Evolutionary conservation across 805 yeast species (phyloP).

Genomic region (Wickerhamomyces rabaulensis): DNA sequence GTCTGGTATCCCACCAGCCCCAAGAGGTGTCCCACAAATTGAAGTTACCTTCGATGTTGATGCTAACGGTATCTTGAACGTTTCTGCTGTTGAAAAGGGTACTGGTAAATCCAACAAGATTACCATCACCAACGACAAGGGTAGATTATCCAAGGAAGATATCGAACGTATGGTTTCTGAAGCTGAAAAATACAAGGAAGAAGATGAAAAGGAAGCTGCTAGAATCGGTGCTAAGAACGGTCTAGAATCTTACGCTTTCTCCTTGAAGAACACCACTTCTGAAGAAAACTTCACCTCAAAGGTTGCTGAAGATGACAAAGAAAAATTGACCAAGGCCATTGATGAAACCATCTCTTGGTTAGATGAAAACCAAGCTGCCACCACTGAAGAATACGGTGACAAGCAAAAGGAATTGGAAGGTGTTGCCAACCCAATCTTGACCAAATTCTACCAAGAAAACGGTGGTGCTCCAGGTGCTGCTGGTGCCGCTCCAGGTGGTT

Average conservation of each 20-base stretch:
- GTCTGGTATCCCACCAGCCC: constrained; percentile 96
- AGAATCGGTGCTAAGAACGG: constrained; percentile 94
- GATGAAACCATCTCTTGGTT: constrained; percentile 88
- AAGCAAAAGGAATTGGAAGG: constrained; percentile 95
- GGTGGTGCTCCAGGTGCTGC: constrained; percentile 73
- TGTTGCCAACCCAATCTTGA: constrained; percentile 93
- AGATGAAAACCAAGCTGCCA: constrained; percentile 87
- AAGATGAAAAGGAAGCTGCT: constrained; percentile 90
- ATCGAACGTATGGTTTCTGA: constrained; percentile 97
- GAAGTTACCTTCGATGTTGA: constrained; percentile 97
- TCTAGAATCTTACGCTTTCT: constrained; percentile 92
- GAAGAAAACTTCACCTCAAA: constrained; percentile 79
- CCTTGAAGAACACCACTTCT: constrained; percentile 75
- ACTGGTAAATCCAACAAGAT: constrained; percentile 97
- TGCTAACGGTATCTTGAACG: constrained; percentile 96
- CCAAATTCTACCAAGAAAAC: constrained; percentile 94
- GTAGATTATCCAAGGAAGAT: constrained; percentile 96
- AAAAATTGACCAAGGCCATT: constrained; percentile 69
- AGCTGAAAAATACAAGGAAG: constrained; percentile 96
- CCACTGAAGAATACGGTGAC: constrained; percentile 87
- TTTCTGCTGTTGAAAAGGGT: constrained; percentile 95
- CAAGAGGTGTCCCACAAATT: constrained; percentile 97
- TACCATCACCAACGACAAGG: constrained; percentile 97
- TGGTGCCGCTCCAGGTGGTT: constrained; percentile 49
- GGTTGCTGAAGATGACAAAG: constrained; percentile 63